These are phyloP conservation scores for Talaromyces stipitatus DNA, from an alignment of 495 filamentous ascomycete species.

Conservation along the genomic window DNA sequence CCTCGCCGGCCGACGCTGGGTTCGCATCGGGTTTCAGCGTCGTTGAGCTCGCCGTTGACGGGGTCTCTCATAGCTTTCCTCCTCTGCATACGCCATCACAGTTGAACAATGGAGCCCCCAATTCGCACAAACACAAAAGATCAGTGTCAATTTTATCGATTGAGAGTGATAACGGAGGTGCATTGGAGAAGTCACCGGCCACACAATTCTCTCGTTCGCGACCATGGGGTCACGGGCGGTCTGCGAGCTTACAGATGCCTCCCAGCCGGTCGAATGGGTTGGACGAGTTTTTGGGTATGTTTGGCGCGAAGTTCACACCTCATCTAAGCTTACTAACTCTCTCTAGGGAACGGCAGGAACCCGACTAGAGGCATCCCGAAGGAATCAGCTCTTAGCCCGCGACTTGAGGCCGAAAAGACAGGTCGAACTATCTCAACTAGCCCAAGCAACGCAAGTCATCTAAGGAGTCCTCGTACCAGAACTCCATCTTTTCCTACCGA, in stretches of 20 bases:
- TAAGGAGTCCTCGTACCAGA: constrained; percentile 25
- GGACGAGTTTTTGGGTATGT: constrained; percentile 36
- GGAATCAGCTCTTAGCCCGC: constrained; percentile 8
- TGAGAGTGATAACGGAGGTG: constrained; percentile 49
- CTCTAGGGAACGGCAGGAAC: not conserved
- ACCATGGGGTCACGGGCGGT: constrained; percentile 65
- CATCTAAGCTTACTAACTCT: not conserved
- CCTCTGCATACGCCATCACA: constrained; percentile 28
- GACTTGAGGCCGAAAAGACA: constrained; percentile 24
- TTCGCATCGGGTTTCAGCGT: constrained; percentile 35
- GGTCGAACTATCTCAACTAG: constrained; percentile 17
- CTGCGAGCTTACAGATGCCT: constrained; percentile 74
- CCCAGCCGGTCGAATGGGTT: constrained; percentile 47
- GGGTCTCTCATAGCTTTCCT: constrained; percentile 42
- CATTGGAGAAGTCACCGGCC: constrained; percentile 34
- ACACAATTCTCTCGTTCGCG: constrained; percentile 34
- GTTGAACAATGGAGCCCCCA: constrained; percentile 23
- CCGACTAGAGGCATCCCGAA: not conserved
- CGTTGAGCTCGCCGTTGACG: constrained; percentile 34
- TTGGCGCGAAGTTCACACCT: not conserved
- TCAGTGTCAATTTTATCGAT: constrained; percentile 96
- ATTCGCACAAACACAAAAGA: constrained; percentile 52
- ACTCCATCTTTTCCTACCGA: constrained; percentile 42
- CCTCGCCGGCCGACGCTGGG: constrained; percentile 19
- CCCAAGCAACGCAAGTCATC: constrained; percentile 22